A percentile compares a stretch with the other conserved stretches of the same genome.
These are phyloP conservation scores for Cyberlindnera mississippiensis DNA, from an alignment of 805 yeast genomes.

Conservation along the genomic window DNA sequence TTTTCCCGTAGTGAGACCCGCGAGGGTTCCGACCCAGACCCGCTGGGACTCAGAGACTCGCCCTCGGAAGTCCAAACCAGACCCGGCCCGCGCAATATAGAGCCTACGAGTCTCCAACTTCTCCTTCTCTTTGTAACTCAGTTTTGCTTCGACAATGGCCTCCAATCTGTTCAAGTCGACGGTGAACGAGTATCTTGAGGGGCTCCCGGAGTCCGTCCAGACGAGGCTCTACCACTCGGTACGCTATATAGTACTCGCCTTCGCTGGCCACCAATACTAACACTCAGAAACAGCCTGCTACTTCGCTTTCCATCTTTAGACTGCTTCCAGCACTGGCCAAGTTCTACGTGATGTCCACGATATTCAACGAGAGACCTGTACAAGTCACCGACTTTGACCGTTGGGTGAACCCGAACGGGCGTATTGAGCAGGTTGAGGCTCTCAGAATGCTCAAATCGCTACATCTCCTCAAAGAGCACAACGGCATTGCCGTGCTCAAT, in stretches of 20 bases:
- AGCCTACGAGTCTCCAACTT: no score
- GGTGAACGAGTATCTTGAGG: constrained; percentile 86
- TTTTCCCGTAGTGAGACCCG: neutral
- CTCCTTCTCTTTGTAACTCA: no score
- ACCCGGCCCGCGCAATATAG: neutral
- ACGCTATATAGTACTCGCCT: constrained; percentile 11
- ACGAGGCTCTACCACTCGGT: constrained; percentile 68
- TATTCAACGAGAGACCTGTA: constrained; percentile 75
- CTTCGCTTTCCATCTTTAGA: constrained; percentile 90
- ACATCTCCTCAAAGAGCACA: constrained; percentile 64
- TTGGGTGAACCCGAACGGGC: constrained; percentile 66
- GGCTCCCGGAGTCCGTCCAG: constrained; percentile 84
- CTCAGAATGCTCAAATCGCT: constrained; percentile 69
- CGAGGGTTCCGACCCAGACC: no score
- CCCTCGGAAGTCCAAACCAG: neutral
- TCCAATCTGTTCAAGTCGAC: constrained; percentile 53
- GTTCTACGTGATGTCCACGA: constrained; percentile 80
- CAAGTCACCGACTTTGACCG: constrained; percentile 62
- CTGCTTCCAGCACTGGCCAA: constrained; percentile 87
- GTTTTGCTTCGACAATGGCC: no score
- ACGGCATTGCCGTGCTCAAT: constrained; percentile 51
- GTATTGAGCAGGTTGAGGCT: constrained; percentile 62
- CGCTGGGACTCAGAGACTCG: no score
- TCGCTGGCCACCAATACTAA: neutral
- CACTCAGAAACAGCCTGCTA: constrained; percentile 56